Evolutionary conservation across 306 rosid species (phyloP).

Genomic region (Malus asiatica): DNA sequence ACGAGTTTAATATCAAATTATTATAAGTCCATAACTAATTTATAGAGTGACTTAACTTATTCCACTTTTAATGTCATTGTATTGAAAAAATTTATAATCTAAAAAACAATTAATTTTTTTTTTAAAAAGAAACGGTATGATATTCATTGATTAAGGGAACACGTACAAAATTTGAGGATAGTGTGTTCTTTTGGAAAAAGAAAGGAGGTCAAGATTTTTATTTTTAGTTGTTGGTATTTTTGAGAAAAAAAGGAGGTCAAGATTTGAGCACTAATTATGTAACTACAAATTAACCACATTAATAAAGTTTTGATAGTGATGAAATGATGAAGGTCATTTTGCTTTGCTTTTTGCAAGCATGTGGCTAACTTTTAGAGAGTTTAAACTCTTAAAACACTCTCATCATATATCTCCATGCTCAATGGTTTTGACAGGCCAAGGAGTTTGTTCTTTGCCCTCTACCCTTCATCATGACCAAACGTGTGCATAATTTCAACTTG

Average conservation of each 20-base stretch:
- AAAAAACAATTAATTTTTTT: too few relatives aligned
- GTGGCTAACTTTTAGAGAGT: conserved; percentile 7
- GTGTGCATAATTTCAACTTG: not conserved
- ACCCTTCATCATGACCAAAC: conserved; percentile 27
- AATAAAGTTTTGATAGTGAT: not conserved
- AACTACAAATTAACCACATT: not conserved
- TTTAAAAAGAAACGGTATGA: too few relatives aligned
- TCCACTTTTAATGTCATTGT: too few relatives aligned
- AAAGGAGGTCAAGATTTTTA: too few relatives aligned
- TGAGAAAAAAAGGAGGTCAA: not conserved
- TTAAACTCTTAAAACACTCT: conserved; percentile 14
- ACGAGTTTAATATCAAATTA: too few relatives aligned
- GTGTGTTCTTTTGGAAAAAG: too few relatives aligned
- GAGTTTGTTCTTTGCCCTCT: conserved; percentile 20
- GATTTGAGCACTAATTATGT: not conserved
- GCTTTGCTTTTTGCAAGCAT: conserved; percentile 1
- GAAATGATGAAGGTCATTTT: conserved; percentile 24
- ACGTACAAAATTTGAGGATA: too few relatives aligned
- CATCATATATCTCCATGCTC: not conserved
- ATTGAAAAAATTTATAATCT: too few relatives aligned
- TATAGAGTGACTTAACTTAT: too few relatives aligned
- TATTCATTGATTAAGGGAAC: too few relatives aligned
- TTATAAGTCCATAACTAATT: too few relatives aligned
- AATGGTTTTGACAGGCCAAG: not conserved
- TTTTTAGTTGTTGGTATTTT: too few relatives aligned